Evolutionary conservation across 2,329 filamentous ascomycete species (phyloP).

Genomic region (Erysiphe pulchra): DNA sequence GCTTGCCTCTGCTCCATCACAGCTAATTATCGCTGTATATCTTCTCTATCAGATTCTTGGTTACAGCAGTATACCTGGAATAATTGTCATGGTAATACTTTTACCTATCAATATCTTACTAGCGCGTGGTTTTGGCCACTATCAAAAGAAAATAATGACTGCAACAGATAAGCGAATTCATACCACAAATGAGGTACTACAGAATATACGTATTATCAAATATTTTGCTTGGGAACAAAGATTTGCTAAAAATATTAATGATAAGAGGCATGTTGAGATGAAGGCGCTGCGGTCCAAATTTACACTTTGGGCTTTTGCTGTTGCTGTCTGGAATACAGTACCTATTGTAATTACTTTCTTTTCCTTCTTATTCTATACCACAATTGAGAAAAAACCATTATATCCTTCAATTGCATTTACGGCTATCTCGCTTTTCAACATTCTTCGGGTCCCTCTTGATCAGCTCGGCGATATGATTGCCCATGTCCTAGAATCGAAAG

Average conservation of each 20-base stretch:
- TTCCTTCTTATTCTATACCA: constrained; percentile 81
- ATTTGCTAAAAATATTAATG: constrained; percentile 64
- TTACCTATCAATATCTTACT: constrained; percentile 79
- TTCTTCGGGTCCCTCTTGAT: constrained; percentile 78
- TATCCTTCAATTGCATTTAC: constrained; percentile 90
- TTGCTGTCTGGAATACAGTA: constrained; percentile 89
- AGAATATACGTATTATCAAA: constrained; percentile 97
- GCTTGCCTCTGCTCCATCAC: constrained; percentile 74
- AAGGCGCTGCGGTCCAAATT: constrained; percentile 58
- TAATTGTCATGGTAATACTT: constrained; percentile 69
- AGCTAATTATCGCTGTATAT: constrained; percentile 55
- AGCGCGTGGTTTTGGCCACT: constrained; percentile 58
- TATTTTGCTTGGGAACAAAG: constrained; percentile 97
- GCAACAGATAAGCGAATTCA: constrained; percentile 92
- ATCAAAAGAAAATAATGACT: constrained; percentile 75
- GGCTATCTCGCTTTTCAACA: constrained; percentile 80
- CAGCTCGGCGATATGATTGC: constrained; percentile 97
- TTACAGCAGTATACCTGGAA: constrained; percentile 76
- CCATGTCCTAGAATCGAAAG: constrained; percentile 90
- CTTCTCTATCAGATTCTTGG: constrained; percentile 81
- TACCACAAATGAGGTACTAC: constrained; percentile 84
- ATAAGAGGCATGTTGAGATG: constrained; percentile 62
- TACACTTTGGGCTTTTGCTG: constrained; percentile 73
- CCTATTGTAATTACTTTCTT: constrained; percentile 90
- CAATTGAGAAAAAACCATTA: constrained; percentile 68